Percentiles rank a stretch among this genome's conserved stretches.
Evolutionary conservation across 2,329 filamentous ascomycete species (phyloP).

Genomic region (Cladophialophora psammophila): DNA sequence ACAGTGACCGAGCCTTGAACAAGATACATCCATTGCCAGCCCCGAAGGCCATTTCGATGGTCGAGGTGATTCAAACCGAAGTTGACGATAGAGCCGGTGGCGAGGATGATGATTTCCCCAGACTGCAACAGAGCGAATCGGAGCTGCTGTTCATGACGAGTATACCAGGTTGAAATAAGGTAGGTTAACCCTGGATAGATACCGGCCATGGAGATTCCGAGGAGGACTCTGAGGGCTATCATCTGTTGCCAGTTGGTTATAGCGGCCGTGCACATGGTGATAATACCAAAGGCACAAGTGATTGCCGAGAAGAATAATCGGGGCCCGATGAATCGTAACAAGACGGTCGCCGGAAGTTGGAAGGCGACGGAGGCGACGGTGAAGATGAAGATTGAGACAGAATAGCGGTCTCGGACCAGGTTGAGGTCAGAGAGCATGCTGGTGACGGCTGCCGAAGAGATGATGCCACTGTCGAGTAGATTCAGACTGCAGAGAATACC

Average conservation of each 20-base stretch:
- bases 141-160: conserved; percentile 48
- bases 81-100: conserved; percentile 72
- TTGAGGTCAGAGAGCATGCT: conserved; percentile 70
- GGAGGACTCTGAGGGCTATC: conserved; percentile 70
- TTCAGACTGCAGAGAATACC: conserved; percentile 74
- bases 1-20: conserved; percentile 70
- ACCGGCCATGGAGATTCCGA: conserved; percentile 67
- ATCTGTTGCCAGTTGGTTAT: conserved; percentile 73
- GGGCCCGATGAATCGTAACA: conserved; percentile 70
- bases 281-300: conserved; percentile 67
- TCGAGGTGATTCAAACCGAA: conserved; percentile 71
- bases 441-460: conserved; percentile 73
- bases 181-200: conserved; percentile 56
- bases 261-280: conserved; percentile 74
- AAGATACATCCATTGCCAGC: conserved; percentile 75
- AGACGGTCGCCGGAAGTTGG: conserved; percentile 72
- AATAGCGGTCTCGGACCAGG: conserved; percentile 71
- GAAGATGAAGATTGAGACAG: conserved; percentile 76
- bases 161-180: conserved; percentile 65
- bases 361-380: conserved; percentile 72
- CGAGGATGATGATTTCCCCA: conserved; percentile 64
- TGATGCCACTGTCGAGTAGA: conserved; percentile 73
- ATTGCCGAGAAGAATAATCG: conserved; percentile 67
- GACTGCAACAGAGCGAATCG: conserved; percentile 35
- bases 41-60: conserved; percentile 62